phyloP scores from a whole-genome alignment of 2,329 filamentous ascomycete species.

The Trichoderma citrinoviride region DNA sequence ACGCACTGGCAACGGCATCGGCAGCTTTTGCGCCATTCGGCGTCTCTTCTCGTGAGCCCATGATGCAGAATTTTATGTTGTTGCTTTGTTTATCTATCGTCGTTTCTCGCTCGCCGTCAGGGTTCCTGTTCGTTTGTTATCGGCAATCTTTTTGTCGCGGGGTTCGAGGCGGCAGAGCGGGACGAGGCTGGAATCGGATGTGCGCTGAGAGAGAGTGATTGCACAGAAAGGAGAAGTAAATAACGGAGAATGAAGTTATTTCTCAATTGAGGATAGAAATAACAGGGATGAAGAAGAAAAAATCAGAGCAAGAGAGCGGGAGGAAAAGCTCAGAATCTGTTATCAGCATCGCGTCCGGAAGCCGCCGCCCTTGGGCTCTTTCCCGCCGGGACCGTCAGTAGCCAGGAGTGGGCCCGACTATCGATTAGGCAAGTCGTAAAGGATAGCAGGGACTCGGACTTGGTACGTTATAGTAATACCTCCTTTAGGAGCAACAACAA shows the following conservation, averaged over 20 bases:
- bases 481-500: too few species aligned
- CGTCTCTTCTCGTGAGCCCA: slow-evolving; percentile 8
- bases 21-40: slow-evolving; percentile 4
- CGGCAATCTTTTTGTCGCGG: slow-evolving; percentile 13
- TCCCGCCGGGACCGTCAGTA: too few species aligned
- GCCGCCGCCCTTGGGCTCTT: too few species aligned
- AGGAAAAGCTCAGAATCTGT: not conserved
- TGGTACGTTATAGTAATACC: too few species aligned
- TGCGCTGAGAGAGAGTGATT: not conserved
- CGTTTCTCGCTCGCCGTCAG: not conserved
- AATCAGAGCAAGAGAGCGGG: too few species aligned
- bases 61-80: not conserved
- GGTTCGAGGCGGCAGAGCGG: not conserved
- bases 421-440: too few species aligned
- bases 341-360: too few species aligned
- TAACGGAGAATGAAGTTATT: rapidly evolving
- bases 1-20: slow-evolving; percentile 31
- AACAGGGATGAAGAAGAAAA: not conserved
- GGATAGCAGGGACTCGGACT: too few species aligned
- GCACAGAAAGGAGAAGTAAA: not conserved
- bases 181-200: not conserved
- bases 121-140: slow-evolving; percentile 15
- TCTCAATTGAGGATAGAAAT: too few species aligned
- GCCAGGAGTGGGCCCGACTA: too few species aligned
- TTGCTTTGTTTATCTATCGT: too few species aligned